Evolutionary conservation across 495 filamentous ascomycete species (phyloP), one percentile per base, ranked within the genome.

Genomic region (Aspergillus cavernicola): DNA sequence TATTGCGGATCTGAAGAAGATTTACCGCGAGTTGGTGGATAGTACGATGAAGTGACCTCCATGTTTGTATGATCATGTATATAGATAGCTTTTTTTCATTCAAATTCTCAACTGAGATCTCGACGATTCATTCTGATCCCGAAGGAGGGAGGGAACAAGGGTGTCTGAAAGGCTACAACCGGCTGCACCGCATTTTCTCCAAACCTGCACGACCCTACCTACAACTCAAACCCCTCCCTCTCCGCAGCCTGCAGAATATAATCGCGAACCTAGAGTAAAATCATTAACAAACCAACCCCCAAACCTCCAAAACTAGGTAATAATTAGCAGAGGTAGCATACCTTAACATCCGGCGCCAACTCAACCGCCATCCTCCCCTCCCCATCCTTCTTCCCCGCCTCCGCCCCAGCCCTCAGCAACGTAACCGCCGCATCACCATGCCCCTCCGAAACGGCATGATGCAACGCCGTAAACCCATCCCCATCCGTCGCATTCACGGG

Each of bases 371-470:
- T 60, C 51, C 66, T 71, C 16, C 87, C 93, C 59, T 92, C 85
- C 3, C 53, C 57, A 66, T 95, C 88, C 68, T 81, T 82, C 70
- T 87, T 91, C 52, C 90, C 87, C 5, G 80, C 80, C 65, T 92
- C 90, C 0, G 92, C 92, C 0, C 93, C 92, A 1, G 85, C 85
- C 63, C 87, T 95, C 23, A 98, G 68, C 43, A 98, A 66, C 12
- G 85, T 74, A 19, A 96, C 71, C 0, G 92, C 93, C 1, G 91
- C 83, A 69, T 96, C 89, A 0, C 92, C 93, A 66, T 96, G 92
- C 0, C 93, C 93, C 67, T 98, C 93, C 0, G 89, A 87, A 53
- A 97, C 80, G 2, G 88, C 93, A 72, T 99, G 95, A 69, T 99
- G 93, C 63, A 99, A 70, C 12, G 92, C 84, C 29, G 95, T 97